Conservation (phyloP, 192 early-diverging fungal genomes). For the Umbelopsis ramanniana region DNA sequence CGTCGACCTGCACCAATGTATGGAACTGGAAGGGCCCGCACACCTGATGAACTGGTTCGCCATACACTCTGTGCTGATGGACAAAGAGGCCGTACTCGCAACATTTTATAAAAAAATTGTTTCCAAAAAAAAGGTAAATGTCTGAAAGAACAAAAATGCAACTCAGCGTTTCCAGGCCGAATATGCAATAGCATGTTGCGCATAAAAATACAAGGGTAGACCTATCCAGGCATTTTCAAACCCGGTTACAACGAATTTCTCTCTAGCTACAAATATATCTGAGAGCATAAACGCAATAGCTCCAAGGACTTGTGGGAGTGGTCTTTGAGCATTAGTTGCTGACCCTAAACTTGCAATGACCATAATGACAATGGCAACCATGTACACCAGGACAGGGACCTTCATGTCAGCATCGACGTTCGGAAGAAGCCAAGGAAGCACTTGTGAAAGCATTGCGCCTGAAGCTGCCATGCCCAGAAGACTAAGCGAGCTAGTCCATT, state of each 20-base stretch:
- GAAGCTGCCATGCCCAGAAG: neutral
- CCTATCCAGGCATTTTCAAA: constrained; percentile 20
- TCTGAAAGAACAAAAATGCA: neutral
- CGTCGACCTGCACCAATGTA: neutral
- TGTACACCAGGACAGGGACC: neutral
- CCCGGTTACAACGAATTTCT: constrained; percentile 14
- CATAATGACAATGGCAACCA: constrained; percentile 7
- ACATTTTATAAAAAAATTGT: neutral
- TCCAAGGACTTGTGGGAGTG: neutral
- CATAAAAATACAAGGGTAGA: constrained; percentile 16
- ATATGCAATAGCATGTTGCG: constrained; percentile 1
- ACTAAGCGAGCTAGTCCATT: constrained; percentile 3
- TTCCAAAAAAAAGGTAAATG: neutral
- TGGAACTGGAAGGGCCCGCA: neutral
- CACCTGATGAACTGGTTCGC: neutral
- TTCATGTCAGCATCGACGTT: constrained; percentile 16
- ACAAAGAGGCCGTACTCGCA: neutral
- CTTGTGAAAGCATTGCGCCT: neutral
- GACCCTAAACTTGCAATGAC: constrained; percentile 12
- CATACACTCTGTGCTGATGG: neutral
- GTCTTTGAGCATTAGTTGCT: neutral
- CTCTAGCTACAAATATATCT: constrained; percentile 20
- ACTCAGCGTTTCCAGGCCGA: constrained; percentile 19
- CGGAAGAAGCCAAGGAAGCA: constrained; percentile 8
- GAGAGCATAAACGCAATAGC: constrained; percentile 13